These are phyloP conservation scores for Nepenthes mirabilis DNA, from an alignment of 148 eudicot species.

Conservation along the genomic window DNA sequence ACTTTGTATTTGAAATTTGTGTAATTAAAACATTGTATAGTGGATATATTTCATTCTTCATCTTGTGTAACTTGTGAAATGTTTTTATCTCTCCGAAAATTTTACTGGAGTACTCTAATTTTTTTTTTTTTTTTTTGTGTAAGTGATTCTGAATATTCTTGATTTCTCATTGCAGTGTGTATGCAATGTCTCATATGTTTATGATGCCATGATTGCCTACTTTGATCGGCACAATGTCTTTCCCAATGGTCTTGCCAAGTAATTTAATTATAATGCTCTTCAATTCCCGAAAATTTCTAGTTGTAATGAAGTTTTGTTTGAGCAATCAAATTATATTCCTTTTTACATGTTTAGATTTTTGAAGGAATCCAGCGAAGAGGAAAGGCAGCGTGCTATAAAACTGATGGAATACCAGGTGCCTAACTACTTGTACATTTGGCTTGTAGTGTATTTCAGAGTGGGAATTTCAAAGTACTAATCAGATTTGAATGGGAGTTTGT, in stretches of 20 bases:
- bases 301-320: neutral
- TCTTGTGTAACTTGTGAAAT: neutral
- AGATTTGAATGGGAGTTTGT: neutral
- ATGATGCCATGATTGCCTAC: slow-evolving; percentile 91
- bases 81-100: neutral
- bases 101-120: neutral
- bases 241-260: slow-evolving; percentile 94
- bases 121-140: neutral
- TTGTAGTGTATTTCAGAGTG: neutral
- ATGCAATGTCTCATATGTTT: slow-evolving; percentile 88
- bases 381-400: slow-evolving; percentile 87
- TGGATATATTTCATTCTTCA: neutral
- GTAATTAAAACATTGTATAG: too few relatives aligned
- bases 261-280: neutral
- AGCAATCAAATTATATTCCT: neutral
- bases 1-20: too few relatives aligned
- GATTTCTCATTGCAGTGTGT: slow-evolving; percentile 50
- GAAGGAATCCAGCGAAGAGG: slow-evolving; percentile 86
- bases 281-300: neutral
- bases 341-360: slow-evolving; percentile 43
- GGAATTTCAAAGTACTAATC: neutral
- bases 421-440: neutral
- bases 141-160: neutral
- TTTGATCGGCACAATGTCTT: slow-evolving; percentile 95
- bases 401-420: slow-evolving; percentile 93